Base-by-base conservation (phyloP, 2,329 filamentous ascomycete genomes). In the Tolypocladium pustulatum region DNA sequence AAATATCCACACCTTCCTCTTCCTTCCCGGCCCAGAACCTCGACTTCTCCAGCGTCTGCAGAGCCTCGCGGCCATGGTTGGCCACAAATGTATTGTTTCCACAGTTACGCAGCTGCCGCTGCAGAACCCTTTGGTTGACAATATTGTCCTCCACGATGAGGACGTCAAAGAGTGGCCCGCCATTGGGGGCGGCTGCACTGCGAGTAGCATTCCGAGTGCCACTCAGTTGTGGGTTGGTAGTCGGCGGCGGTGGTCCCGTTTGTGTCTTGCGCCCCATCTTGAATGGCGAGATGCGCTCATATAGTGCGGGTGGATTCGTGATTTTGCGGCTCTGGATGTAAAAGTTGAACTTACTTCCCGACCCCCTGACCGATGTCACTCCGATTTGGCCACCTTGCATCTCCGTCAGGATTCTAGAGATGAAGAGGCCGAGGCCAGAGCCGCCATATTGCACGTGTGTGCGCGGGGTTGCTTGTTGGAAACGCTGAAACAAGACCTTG, bases 331-430 rank as follows among this genome's bases (percentile, higher is more conserved):
- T 83, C 62, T 86, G 87, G 69, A 91, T 81, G 68, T 90, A 91
- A 69, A 92, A 91, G 34, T 84, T 86, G 70, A 91, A 91, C 0
- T 83, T 89, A 70, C 86, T 89, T 43, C 89, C 89, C 41, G 83
- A 77, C 15, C 86, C 88, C 59, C 84, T 80, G 61, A 82, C 75
- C 0, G 86, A 89, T 1, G 81, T 78, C 3, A 91, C 87, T 9
- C 88, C 88, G 58, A 91, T 90, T 67, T 90, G 87, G 2, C 89
- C 89, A 17, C 88, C 88, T 72, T 91, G 89, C 55, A 91, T 74
- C 68, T 91, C 88, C 1, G 87, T 89, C 55, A 92, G 74, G 65
- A 89, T 88, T 41, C 88, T 80, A 5, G 85, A 90, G 67, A 92
- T 91, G 73, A 91, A 91, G 1, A 92, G 75, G 0, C 87, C 87